Evolutionary conservation across 2,329 filamentous ascomycete genomes (phyloP), one percentile per base, ranked within the genome.

Genomic region (Lecanoromycetidae sp.): DNA sequence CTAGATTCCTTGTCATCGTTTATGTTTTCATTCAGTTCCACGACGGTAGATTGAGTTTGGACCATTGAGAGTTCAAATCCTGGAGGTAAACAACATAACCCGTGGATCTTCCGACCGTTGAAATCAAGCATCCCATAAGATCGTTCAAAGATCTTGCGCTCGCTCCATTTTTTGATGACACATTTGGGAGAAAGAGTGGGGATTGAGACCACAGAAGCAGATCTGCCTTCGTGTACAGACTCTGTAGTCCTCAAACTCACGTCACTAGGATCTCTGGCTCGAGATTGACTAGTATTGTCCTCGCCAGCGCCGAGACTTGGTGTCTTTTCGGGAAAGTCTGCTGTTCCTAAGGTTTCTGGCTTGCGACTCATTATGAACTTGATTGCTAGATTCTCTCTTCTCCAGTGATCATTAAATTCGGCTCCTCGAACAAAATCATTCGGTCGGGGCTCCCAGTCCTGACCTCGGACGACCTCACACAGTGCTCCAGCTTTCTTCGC

Each of bases 401-500:
- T 6, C 5, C n/a, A 3, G 20, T 13, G 8, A 25, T 15, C 27
- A 30, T 5, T 3, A 13, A 25, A 13, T 5, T 13, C 36, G 4
- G 17, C 9, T 6, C 17, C 9, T 15, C 8, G 8, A n/a, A 19
- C 26, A 15, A 32, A n/a, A 1, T 33, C 22, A 5, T 20, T 20
- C 2, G 10, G 2, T 15, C 25, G 12, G 9, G 32, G 34, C 7
- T 27, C 15, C 47, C 47, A 49, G 4, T 45, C n/a, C 0, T 5
- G 0, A 5, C 15, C 34, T 13, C 47, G 25, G 1, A 62, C 57
- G 5, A 62, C 55, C 54, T 59, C 55, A 42, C 58, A 61, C 15
- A 62, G 44, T 9, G 61, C 60, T 7, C 55, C 54, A 35, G 57
- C 55, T 25, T 49, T 54, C 10, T 55, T 54, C 2, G 61, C 61